Percentiles rank a stretch among this genome's conserved stretches.
phyloP scores from a whole-genome alignment of 1,139 yeast genomes.

The Kurtzmaniella natalensis region DNA sequence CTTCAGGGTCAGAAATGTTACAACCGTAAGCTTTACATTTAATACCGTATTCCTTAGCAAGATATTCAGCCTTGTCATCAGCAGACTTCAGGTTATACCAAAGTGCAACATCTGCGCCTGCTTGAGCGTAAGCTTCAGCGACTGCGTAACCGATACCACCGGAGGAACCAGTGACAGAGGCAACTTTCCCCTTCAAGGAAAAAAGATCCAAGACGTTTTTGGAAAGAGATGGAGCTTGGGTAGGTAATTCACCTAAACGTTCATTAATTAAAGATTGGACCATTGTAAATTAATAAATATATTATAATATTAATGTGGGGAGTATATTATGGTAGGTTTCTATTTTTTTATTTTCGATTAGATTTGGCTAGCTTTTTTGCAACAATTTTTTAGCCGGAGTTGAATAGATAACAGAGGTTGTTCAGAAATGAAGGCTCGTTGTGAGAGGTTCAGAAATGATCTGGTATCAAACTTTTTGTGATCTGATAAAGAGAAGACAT shows the following conservation, averaged over 20 bases:
- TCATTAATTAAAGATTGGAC: slow-evolving; percentile 18
- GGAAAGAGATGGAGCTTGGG: slow-evolving; percentile 24
- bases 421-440: too few species aligned
- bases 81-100: slow-evolving; percentile 63
- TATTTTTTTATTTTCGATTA: too few species aligned
- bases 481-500: too few species aligned
- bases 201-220: slow-evolving; percentile 45
- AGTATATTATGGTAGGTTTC: too few species aligned
- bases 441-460: too few species aligned
- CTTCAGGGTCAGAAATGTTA: slow-evolving; percentile 55
- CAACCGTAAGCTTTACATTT: slow-evolving; percentile 69
- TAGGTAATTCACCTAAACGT: slow-evolving; percentile 25
- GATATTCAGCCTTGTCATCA: slow-evolving; percentile 51
- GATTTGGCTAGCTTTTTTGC: too few species aligned
- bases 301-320: too few species aligned
- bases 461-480: too few species aligned
- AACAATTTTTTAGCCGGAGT: too few species aligned
- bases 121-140: slow-evolving; percentile 84
- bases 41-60: slow-evolving; percentile 62
- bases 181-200: slow-evolving; percentile 77
- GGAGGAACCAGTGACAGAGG: slow-evolving; percentile 85
- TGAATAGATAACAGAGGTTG: too few species aligned
- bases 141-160: slow-evolving; percentile 83
- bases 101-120: slow-evolving; percentile 85
- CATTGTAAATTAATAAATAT: neutral